These are phyloP conservation scores for Smithsoniella earleae DNA, from an alignment of 163 green algal genomes.

Conservation along the genomic window DNA sequence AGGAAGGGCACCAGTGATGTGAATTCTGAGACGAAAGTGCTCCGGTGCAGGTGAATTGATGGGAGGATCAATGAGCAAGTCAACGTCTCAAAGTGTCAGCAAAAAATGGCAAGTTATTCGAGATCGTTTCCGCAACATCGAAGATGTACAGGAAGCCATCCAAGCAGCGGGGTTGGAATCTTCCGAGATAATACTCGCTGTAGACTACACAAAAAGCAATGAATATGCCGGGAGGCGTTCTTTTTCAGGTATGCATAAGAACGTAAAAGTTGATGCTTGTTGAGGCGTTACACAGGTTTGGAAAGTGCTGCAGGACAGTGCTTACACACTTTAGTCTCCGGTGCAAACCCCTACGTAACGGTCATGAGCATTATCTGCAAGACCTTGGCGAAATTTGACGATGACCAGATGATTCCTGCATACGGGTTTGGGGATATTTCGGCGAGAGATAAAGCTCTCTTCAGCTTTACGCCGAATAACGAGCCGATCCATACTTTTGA, in stretches of 20 bases:
- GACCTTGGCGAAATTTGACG: constrained; percentile 51
- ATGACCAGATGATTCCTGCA: constrained; percentile 51
- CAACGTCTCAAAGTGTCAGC: too few species aligned
- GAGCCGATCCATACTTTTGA: neutral
- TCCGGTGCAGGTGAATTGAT: too few species aligned
- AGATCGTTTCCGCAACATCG: constrained; percentile 36
- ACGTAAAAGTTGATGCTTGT: neutral
- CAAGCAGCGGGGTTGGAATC: constrained; percentile 43
- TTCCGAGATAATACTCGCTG: constrained; percentile 46
- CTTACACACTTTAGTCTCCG: constrained; percentile 23
- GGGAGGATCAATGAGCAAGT: too few species aligned
- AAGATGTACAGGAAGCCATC: constrained; percentile 40
- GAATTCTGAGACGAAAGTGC: too few species aligned
- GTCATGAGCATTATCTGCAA: constrained; percentile 44
- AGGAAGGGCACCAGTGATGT: too few species aligned
- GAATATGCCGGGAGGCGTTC: constrained; percentile 54
- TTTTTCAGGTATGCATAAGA: too few species aligned
- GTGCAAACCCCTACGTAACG: constrained; percentile 48
- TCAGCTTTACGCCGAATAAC: constrained; percentile 4
- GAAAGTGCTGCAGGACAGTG: neutral
- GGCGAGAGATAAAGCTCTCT: constrained; percentile 8
- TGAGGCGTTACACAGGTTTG: neutral
- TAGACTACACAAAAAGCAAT: constrained; percentile 64
- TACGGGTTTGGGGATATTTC: constrained; percentile 53
- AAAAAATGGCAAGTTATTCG: neutral